phyloP scores from a whole-genome alignment of 306 rosid genomes.

The Parietaria judaica region DNA sequence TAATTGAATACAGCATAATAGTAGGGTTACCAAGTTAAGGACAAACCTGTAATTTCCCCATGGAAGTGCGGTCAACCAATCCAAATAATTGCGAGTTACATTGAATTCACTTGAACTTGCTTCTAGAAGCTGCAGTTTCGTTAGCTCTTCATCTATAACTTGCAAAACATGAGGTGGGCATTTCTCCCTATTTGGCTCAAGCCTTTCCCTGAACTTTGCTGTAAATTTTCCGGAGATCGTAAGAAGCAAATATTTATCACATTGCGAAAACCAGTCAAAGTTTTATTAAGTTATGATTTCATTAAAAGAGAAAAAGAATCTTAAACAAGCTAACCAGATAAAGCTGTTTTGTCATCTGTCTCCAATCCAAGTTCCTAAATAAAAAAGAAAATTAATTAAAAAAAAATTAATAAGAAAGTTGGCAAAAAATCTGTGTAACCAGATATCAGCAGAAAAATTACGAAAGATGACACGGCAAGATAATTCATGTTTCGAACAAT shows the following conservation, averaged over 20 bases:
- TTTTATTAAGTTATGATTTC: background rate
- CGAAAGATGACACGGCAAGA: slow-evolving; percentile 2
- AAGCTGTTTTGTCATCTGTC: slow-evolving; percentile 98
- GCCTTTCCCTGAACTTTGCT: slow-evolving; percentile 91
- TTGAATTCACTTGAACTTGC: slow-evolving; percentile 98
- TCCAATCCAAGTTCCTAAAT: slow-evolving; percentile 93
- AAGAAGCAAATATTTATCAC: too few relatives aligned
- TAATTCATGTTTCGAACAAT: background rate
- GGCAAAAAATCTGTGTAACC: too few relatives aligned
- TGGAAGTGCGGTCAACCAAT: slow-evolving; percentile 97
- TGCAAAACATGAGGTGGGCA: slow-evolving; percentile 87
- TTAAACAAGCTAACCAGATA: slow-evolving; percentile 63
- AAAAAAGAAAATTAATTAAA: slow-evolving; percentile 5
- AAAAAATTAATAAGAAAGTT: too few relatives aligned
- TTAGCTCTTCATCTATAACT: slow-evolving; percentile 95
- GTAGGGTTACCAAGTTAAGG: background rate
- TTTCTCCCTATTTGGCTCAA: slow-evolving; percentile 90
- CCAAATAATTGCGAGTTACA: slow-evolving; percentile 94
- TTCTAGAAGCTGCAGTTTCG: slow-evolving; percentile 86
- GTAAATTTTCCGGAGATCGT: too few relatives aligned
- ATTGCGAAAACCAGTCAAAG: background rate
- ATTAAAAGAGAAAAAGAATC: background rate
- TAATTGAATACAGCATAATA: too few relatives aligned
- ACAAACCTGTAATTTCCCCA: slow-evolving; percentile 96
- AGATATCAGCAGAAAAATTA: background rate